Conservation (phyloP, 202 grass and related monocot species). For the Brachypodium distachyon region DNA sequence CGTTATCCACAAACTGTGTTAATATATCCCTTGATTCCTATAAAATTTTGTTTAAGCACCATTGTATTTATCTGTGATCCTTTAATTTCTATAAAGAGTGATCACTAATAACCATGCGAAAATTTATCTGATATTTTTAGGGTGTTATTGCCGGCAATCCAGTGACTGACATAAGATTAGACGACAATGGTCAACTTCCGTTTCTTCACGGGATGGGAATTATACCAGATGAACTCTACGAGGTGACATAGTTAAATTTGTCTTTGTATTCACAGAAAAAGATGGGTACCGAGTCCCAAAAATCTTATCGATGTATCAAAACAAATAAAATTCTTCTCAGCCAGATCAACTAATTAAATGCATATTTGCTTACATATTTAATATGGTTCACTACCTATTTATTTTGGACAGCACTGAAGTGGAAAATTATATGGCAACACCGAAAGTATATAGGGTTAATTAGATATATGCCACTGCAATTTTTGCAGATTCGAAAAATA, state of each 20-base stretch:
- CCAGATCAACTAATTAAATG: too few relatives aligned
- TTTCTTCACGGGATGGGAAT: conserved; percentile 48
- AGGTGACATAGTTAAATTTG: conserved; percentile 20
- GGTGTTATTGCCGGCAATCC: conserved; percentile 50
- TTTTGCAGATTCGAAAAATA: too few relatives aligned
- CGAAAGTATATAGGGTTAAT: neutral
- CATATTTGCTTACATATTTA: too few relatives aligned
- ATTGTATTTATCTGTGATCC: too few relatives aligned
- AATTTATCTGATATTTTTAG: conserved; percentile 12
- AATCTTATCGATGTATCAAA: neutral
- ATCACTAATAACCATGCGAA: neutral
- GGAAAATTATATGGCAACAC: too few relatives aligned
- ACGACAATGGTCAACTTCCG: neutral
- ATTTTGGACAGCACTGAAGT: neutral
- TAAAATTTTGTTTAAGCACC: neutral
- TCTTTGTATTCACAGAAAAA: neutral
- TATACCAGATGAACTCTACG: conserved; percentile 62
- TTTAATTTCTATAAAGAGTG: neutral
- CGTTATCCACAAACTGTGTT: too few relatives aligned
- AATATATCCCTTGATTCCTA: neutral
- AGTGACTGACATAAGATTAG: neutral
- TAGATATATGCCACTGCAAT: too few relatives aligned
- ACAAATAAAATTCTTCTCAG: neutral
- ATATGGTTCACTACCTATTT: neutral
- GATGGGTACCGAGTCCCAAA: neutral